A percentile compares a stretch with the other conserved stretches of the same genome.
Conservation (phyloP, 345 rosid genomes). For the Populus tremula region DNA sequence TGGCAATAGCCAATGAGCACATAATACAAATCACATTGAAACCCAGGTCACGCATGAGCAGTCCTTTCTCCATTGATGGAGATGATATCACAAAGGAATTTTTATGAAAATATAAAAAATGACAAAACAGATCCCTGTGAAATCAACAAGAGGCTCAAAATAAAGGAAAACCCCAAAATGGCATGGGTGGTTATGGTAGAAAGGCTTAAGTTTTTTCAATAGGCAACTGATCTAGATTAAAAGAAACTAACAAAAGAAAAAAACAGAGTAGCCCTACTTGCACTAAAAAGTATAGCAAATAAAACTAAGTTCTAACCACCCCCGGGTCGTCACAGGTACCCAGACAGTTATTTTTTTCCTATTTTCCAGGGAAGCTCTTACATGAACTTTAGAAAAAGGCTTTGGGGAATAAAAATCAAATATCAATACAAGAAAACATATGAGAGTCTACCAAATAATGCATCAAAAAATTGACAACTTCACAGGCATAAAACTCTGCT, state of each 20-base stretch:
- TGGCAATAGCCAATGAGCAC: background rate
- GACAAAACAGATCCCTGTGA: background rate
- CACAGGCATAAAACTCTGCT: background rate
- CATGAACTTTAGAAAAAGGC: background rate
- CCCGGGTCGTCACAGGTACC: background rate
- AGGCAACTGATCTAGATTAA: background rate
- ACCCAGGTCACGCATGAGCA: background rate
- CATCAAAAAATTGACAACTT: background rate
- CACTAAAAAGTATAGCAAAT: background rate
- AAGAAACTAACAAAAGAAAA: background rate
- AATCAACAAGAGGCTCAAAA: background rate
- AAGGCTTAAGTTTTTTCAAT: background rate
- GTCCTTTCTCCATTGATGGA: background rate
- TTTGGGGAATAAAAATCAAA: background rate
- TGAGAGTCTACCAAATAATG: background rate
- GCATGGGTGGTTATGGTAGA: background rate
- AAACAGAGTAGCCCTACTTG: background rate
- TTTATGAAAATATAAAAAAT: background rate
- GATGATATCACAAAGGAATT: background rate
- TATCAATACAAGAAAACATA: background rate
- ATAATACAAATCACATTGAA: background rate
- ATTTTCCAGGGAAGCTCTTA: background rate
- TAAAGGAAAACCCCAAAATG: background rate
- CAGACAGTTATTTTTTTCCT: background rate
- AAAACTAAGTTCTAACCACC: background rate